phyloP scores from a whole-genome alignment of 768 basidiomycete genomes.

The Thelephora ganbajun region DNA sequence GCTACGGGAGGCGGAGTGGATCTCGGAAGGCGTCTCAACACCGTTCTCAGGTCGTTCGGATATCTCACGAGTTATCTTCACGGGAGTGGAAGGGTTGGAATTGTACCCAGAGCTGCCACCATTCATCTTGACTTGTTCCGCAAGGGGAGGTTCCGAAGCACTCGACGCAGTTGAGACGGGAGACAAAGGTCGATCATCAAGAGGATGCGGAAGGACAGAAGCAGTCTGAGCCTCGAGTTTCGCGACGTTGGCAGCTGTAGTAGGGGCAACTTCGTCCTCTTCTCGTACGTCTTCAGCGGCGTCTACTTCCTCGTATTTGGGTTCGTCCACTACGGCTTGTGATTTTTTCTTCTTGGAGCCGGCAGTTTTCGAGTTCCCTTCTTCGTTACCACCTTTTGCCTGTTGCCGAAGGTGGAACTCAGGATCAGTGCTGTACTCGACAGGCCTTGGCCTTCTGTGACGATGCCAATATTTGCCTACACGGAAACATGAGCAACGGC shows the following conservation, averaged over 20 bases:
- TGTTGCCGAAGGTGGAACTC: conserved; percentile 50
- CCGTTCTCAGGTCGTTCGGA: not conserved
- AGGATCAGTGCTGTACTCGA: conserved; percentile 65
- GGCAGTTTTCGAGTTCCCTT: conserved; percentile 38
- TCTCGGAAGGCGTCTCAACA: conserved; percentile 4
- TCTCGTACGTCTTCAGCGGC: not conserved
- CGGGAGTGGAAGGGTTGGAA: conserved; percentile 4
- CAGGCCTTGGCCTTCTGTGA: conserved; percentile 67
- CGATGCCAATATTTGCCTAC: conserved; percentile 85
- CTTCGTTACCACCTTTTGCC: conserved; percentile 45
- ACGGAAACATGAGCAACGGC: conserved; percentile 3
- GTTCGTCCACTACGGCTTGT: conserved; percentile 16
- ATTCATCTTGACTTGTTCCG: conserved; percentile 49
- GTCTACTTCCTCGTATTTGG: not conserved
- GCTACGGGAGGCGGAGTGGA: conserved; percentile 3
- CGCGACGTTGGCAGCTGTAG: conserved; percentile 2
- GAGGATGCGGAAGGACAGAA: conserved; percentile 13
- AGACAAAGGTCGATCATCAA: conserved; percentile 41
- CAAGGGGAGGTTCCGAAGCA: conserved; percentile 61
- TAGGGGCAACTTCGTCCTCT: not conserved
- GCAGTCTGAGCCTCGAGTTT: conserved; percentile 1
- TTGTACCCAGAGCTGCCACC: conserved; percentile 19
- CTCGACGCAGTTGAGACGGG: conserved; percentile 66
- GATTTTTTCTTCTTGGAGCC: conserved; percentile 44
- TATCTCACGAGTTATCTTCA: conserved; percentile 4